Conservation (phyloP, 2,329 filamentous ascomycete genomes). For the Colletotrichum tanaceti region DNA sequence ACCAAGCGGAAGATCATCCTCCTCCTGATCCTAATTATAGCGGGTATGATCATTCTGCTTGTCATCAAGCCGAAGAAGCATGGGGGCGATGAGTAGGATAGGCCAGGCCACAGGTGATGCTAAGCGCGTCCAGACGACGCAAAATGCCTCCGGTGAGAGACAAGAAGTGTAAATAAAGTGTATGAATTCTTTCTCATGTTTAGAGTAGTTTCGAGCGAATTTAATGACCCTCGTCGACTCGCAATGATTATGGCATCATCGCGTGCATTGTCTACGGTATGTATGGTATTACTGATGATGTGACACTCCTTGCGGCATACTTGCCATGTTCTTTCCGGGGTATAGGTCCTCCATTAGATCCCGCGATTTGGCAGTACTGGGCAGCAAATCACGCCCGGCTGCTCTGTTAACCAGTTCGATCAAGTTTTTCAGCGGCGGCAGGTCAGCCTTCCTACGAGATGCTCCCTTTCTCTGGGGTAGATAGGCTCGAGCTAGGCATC, state of each 20-base stretch:
- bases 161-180: constrained; percentile 43
- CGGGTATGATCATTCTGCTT: constrained; percentile 86
- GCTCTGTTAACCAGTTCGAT: constrained; percentile 23
- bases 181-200: constrained; percentile 41
- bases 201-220: constrained; percentile 39
- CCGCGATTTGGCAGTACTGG: background rate
- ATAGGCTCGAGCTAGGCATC: constrained; percentile 20
- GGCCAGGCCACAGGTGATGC: constrained; percentile 7
- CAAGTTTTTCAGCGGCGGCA: constrained; percentile 11
- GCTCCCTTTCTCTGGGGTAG: background rate
- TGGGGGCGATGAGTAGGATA: constrained; percentile 44
- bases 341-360: constrained; percentile 4
- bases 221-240: constrained; percentile 1
- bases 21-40: constrained; percentile 84
- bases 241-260: background rate
- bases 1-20: constrained; percentile 95
- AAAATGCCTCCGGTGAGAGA: constrained; percentile 14
- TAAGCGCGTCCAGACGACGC: background rate
- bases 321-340: background rate
- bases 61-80: constrained; percentile 79
- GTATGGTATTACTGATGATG: background rate
- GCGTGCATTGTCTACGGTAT: background rate
- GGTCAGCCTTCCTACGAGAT: background rate
- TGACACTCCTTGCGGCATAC: background rate
- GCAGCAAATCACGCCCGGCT: constrained; percentile 6